These are phyloP conservation scores for Petunia axillaris DNA, from an alignment of 257 asterid species.

Conservation along the genomic window DNA sequence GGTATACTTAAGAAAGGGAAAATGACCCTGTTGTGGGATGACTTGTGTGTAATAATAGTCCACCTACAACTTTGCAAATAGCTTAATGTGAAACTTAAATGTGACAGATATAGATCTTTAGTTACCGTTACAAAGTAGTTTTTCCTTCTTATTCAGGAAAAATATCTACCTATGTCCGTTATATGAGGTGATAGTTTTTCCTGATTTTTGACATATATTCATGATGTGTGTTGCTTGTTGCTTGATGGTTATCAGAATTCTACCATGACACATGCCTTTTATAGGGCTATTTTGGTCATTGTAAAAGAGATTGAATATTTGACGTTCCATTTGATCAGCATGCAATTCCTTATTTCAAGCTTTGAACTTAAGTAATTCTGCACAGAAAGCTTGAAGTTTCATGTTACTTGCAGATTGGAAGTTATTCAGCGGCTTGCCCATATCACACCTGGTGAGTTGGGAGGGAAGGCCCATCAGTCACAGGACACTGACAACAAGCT, in stretches of 20 bases:
- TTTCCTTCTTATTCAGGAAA: constrained; percentile 9
- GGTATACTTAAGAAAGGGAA: background rate
- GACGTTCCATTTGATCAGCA: constrained; percentile 15
- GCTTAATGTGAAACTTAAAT: constrained; percentile 2
- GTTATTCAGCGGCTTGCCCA: constrained; percentile 95
- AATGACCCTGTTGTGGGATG: background rate
- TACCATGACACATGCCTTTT: background rate
- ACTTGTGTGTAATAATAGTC: background rate
- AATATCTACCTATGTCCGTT: background rate
- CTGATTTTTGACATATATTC: constrained; percentile 13
- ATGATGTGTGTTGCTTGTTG: constrained; percentile 1
- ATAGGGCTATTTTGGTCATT: constrained; percentile 20
- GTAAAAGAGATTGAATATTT: background rate
- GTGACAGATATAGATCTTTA: background rate
- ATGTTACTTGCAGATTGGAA: constrained; percentile 69
- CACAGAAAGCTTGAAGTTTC: constrained; percentile 7
- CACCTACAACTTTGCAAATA: background rate
- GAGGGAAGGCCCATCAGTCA: constrained; percentile 94
- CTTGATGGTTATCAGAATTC: constrained; percentile 12
- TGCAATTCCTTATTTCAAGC: constrained; percentile 20
- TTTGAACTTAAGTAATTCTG: background rate
- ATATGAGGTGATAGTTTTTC: constrained; percentile 8
- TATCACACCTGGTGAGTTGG: constrained; percentile 90
- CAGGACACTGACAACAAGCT: constrained; percentile 96
- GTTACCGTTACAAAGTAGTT: background rate